Evolutionary conservation across 176 grass and related monocot species (phyloP), one percentile per base, ranked within the genome.

Genomic region (Ensete ventricosum): DNA sequence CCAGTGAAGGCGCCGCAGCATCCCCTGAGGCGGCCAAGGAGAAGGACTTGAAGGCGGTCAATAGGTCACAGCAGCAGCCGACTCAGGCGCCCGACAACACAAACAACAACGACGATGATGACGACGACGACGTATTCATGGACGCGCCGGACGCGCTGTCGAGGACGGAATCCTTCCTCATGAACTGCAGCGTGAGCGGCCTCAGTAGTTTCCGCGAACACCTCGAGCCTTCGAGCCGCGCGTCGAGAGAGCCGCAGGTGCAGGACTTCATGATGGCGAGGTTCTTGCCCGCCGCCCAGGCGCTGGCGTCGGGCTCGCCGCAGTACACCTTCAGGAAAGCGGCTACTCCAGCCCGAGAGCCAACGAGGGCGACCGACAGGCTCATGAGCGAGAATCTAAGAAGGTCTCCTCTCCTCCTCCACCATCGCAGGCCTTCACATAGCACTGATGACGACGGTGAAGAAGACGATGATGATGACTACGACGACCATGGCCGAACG

Each of bases 181-280:
- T 99, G 88, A 99, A 91, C 78, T 99, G 96, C 85, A 92, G 88
- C 53, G 78, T 94, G 53, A 99, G 91, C 50, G 90, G 95, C 68
- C 82, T 94, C 25, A 91, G 88, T 63, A 91, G 87, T 71, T 23
- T 87, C 70, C 75, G 23, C 26, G 80, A 83, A 24, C 24, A 24
- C 13, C 17, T 66, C 1, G 16, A 21, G 23, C 50, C 58, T 53
- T n/a, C 16, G 8, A 2, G 11, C 5, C 34, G 50, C 11, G 67
- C 55, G 0, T 62, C 52, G 9, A 67, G 75, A 11, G 89, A 77
- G 67, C 83, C 73, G 12, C 80, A 71, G 14, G 75, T 75, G 10
- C 84, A 63, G 14, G 88, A 86, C 12, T 83, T 89, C 84, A 99
- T 99, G 91, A 99, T 99, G 75, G 84, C 79, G 60, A 85, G 96